Conservation (phyloP, 2,329 filamentous ascomycete genomes). For the Fusarium vanettenii region DNA sequence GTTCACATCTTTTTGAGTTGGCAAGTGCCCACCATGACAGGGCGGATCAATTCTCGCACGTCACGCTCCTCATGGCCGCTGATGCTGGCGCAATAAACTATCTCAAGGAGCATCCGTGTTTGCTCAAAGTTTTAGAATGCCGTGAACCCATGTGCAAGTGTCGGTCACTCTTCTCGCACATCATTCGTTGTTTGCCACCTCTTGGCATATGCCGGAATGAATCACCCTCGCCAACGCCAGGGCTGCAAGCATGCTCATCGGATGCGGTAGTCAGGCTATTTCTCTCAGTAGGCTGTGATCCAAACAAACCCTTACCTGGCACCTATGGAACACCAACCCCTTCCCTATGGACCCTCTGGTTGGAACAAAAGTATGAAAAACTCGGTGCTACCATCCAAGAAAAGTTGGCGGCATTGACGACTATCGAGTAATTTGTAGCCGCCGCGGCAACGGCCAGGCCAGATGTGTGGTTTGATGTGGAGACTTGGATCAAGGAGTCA, state of each 20-base stretch:
- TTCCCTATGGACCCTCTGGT: background rate
- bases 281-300: background rate
- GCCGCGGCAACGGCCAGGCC: background rate
- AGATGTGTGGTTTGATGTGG: background rate
- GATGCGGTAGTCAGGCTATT: background rate
- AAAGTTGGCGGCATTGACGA: background rate
- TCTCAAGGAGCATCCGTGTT: background rate
- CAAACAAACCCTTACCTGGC: background rate
- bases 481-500: background rate
- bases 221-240: background rate
- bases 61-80: background rate
- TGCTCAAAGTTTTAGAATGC: background rate
- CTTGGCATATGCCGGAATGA: rapidly evolving
- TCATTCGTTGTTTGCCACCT: rapidly evolving
- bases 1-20: background rate
- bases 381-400: background rate
- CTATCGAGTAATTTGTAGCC: background rate
- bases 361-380: background rate
- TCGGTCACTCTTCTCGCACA: background rate
- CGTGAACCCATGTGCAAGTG: rapidly evolving
- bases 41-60: background rate
- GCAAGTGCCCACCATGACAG: background rate
- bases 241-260: background rate
- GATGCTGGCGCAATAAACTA: background rate
- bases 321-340: rapidly evolving